These are phyloP conservation scores for Tolypocladium pustulatum DNA, from an alignment of 2,329 filamentous ascomycete species.

Conservation along the genomic window DNA sequence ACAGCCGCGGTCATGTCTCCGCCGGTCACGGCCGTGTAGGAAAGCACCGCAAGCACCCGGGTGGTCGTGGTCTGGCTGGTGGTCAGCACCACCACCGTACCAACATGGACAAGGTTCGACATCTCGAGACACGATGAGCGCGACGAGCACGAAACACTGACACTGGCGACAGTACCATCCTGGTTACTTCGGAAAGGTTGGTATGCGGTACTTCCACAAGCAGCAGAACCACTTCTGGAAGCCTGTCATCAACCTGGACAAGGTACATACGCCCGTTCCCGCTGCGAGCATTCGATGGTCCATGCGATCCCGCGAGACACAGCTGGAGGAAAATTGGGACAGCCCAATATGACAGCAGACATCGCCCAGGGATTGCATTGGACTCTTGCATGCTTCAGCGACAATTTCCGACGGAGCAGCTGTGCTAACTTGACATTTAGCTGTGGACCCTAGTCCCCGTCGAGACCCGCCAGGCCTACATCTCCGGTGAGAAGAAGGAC, in stretches of 20 bases:
- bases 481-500: slow-evolving; percentile 69
- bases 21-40: slow-evolving; percentile 97
- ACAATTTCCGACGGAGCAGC: background rate
- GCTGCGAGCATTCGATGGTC: background rate
- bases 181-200: slow-evolving; percentile 98
- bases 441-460: slow-evolving; percentile 90
- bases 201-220: slow-evolving; percentile 96
- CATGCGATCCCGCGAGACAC: background rate
- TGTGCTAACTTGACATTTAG: slow-evolving; percentile 35
- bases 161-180: slow-evolving; percentile 64
- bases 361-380: background rate
- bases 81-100: slow-evolving; percentile 78
- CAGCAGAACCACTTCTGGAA: slow-evolving; percentile 96
- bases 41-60: slow-evolving; percentile 92
- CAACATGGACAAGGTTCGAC: slow-evolving; percentile 66
- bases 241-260: slow-evolving; percentile 97
- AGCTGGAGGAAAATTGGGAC: background rate
- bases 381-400: background rate
- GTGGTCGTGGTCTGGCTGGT: slow-evolving; percentile 86
- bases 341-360: background rate
- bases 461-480: slow-evolving; percentile 89
- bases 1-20: slow-evolving; percentile 91
- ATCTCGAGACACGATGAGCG: slow-evolving; percentile 18
- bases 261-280: slow-evolving; percentile 44
- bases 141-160: slow-evolving; percentile 12